Evolutionary conservation across 1,139 yeast genomes (phyloP).

Genomic region (Citeromyces siamensis): DNA sequence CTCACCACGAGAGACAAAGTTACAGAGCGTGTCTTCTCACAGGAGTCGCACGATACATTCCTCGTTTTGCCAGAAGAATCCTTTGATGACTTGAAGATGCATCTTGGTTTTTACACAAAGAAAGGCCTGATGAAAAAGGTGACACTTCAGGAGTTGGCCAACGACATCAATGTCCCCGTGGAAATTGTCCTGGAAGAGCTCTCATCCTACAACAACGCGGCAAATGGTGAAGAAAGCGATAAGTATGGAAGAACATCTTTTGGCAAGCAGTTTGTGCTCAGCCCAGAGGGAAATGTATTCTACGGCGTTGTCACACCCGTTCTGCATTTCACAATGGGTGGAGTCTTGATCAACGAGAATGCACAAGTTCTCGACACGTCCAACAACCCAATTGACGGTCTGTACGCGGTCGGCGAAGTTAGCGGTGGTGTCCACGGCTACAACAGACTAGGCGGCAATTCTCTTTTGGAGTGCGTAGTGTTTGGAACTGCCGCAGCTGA

Average conservation of each 20-base stretch:
- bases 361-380: conserved; percentile 38
- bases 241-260: conserved; percentile 23
- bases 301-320: conserved; percentile 62
- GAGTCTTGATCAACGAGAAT: conserved; percentile 51
- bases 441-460: conserved; percentile 67
- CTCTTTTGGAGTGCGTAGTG: conserved; percentile 70
- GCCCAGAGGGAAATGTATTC: conserved; percentile 28
- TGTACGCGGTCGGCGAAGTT: conserved; percentile 71
- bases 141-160: conserved; percentile 34
- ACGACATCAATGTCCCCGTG: conserved; percentile 26
- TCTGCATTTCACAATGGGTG: conserved; percentile 83
- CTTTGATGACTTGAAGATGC: conserved; percentile 6
- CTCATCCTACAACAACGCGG: conserved; percentile 24
- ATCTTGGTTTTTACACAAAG: conserved; percentile 19
- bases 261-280: conserved; percentile 40
- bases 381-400: conserved; percentile 38
- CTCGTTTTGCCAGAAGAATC: conserved; percentile 12
- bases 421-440: conserved; percentile 81
- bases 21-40: conserved; percentile 8
- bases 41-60: neutral
- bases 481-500: conserved; percentile 55
- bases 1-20: conserved; percentile 22
- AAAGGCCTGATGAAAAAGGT: conserved; percentile 49
- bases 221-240: conserved; percentile 5
- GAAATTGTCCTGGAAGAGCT: conserved; percentile 25